phyloP scores from a whole-genome alignment of 176 grass and related monocot species.

The Avena atlantica region DNA sequence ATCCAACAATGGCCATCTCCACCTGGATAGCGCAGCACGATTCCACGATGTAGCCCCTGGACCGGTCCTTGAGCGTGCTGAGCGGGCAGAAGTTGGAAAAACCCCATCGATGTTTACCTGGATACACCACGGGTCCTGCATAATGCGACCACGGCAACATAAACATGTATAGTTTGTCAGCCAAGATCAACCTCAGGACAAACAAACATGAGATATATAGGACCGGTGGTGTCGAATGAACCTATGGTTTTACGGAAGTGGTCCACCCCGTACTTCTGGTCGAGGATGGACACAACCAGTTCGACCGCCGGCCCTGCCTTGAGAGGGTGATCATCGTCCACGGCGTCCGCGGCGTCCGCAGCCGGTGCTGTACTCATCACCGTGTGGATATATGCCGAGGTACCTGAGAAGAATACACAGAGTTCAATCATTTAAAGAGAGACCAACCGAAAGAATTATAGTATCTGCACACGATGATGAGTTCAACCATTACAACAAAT shows the following conservation, averaged over 20 bases:
- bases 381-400: conserved; percentile 19
- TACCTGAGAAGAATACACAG: neutral
- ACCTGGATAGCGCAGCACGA: neutral
- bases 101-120: neutral
- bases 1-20: conserved; percentile 12
- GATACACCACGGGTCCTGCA: neutral
- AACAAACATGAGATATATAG: neutral
- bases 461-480: no score
- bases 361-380: neutral
- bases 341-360: neutral
- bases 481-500: no score
- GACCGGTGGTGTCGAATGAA: neutral
- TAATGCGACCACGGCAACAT: neutral
- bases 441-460: neutral
- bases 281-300: neutral
- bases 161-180: neutral
- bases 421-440: neutral
- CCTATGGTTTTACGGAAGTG: neutral
- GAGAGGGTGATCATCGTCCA: neutral
- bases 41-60: neutral
- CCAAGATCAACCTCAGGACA: neutral
- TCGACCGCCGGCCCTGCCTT: neutral
- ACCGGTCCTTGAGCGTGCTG: neutral
- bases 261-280: neutral
- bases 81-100: neutral